A percentile compares a stretch with the other conserved stretches of the same genome.
These are phyloP conservation scores for Apiospora rasikravindrae DNA, from an alignment of 2,329 filamentous ascomycete genomes.

Conservation along the genomic window DNA sequence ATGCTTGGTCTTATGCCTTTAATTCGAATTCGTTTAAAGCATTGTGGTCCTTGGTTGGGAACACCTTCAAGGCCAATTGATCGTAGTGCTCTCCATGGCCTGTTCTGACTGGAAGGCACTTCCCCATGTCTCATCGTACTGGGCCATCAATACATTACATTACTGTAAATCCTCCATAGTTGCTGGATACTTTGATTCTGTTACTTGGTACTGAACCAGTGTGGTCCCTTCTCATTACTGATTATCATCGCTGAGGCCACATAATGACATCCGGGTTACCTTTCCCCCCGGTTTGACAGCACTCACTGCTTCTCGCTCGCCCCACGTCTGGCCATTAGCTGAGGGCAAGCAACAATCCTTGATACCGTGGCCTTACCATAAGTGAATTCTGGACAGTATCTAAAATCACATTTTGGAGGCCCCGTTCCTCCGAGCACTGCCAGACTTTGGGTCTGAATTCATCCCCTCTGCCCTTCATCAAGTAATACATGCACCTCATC, in stretches of 20 bases:
- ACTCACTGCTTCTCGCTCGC: neutral
- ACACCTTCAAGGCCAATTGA: neutral
- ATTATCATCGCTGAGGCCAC: neutral
- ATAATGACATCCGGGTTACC: neutral
- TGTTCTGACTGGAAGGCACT: too few relatives aligned
- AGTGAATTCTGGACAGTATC: too few relatives aligned
- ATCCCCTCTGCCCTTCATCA: neutral
- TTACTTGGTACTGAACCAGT: neutral
- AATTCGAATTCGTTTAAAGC: neutral
- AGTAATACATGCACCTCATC: neutral
- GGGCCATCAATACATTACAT: neutral
- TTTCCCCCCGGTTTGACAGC: neutral
- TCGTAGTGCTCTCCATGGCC: neutral
- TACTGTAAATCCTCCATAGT: neutral
- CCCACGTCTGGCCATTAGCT: neutral
- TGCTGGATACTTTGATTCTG: too few relatives aligned
- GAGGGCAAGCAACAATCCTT: neutral
- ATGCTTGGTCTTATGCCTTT: neutral
- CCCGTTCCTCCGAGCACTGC: neutral
- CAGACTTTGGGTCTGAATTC: neutral
- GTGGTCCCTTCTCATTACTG: neutral
- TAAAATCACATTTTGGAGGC: too few relatives aligned
- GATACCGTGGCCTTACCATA: neutral
- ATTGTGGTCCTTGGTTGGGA: neutral
- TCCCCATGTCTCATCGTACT: neutral